Percentiles rank a stretch among this genome's conserved stretches.
Conservation (phyloP, 768 basidiomycete genomes). For the Tulasnella calospora region DNA sequence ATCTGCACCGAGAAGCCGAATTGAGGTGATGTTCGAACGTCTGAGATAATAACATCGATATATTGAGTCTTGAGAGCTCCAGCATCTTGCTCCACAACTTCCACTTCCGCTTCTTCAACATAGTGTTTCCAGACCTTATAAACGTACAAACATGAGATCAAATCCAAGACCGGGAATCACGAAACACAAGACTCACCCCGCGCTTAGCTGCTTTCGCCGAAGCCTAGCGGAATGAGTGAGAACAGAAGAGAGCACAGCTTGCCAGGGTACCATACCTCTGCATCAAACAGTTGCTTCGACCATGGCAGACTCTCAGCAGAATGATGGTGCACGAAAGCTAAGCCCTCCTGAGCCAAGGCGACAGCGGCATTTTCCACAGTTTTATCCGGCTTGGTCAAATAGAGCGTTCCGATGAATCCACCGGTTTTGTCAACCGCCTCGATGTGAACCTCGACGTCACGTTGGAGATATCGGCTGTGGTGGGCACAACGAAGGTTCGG, state of each 20-base stretch:
- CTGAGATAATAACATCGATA: slow-evolving; percentile 86
- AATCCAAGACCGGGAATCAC: neutral
- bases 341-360: slow-evolving; percentile 75
- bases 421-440: slow-evolving; percentile 89
- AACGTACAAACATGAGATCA: neutral
- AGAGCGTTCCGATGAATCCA: slow-evolving; percentile 88
- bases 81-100: slow-evolving; percentile 44
- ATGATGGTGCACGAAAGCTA: slow-evolving; percentile 82
- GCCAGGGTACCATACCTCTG: slow-evolving; percentile 54
- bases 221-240: neutral
- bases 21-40: slow-evolving; percentile 66
- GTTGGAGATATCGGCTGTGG: slow-evolving; percentile 76
- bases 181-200: slow-evolving; percentile 40
- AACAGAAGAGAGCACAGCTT: neutral
- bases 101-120: slow-evolving; percentile 44
- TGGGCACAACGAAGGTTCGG: neutral
- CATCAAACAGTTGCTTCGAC: slow-evolving; percentile 72
- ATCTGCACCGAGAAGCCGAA: slow-evolving; percentile 91
- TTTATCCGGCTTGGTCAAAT: slow-evolving; percentile 55
- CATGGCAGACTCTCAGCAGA: slow-evolving; percentile 80
- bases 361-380: slow-evolving; percentile 75
- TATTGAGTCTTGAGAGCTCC: slow-evolving; percentile 71
- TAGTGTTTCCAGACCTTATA: slow-evolving; percentile 83
- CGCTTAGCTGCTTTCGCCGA: slow-evolving; percentile 79
- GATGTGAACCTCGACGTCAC: slow-evolving; percentile 90